Base-by-base conservation (phyloP, 2,329 filamentous ascomycete genomes). In the Botryotinia globosa region DNA sequence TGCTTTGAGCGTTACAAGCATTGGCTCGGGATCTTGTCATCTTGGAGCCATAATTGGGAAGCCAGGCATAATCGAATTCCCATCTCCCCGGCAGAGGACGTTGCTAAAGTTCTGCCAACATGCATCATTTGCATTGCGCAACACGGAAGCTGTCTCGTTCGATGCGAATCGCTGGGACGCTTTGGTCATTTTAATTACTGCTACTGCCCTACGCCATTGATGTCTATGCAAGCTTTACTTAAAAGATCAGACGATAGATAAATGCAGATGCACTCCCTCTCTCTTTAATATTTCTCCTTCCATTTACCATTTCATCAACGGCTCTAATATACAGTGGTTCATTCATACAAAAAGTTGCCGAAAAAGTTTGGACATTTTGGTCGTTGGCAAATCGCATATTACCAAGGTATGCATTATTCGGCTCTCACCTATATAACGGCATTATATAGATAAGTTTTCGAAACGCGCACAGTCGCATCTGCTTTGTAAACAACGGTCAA, bases 141-240 rank as follows among this genome's bases (percentile, higher is more conserved):
- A 77, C 75, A 85, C 84, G 80, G 82, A 82, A 83, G 81, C 80
- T 78, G 83, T 85, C 83, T 85, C 82, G 83, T 81, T 83, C 82
- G 84, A 83, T 82, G 82, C 81, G 82, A 84, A 83, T 85, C 81
- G 80, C 81, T 81, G 81, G 80, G 81, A 80, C 84, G 84, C 84
- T 85, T 85, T 82, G 81, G 81, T 80, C 75, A 75, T 78, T 79
- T 79, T 77, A 77, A 79, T 77, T 63, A 63, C 45, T 63, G 37
- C 45, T 78, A 76, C 74, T 77, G 75, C 72, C 74, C 74, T 74
- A 75, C 74, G 74, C 74, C 69, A 74, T 72, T 72, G 72, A 70
- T 73, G 74, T 79, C 75, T 79, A 80, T 80, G 79, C 79, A 75
- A 72, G 73, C 45, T 59, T 73, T 71, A 74, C 61, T n/a, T 71